These are phyloP conservation scores for Populus alba DNA, from an alignment of 345 rosid genomes.

Conservation along the genomic window DNA sequence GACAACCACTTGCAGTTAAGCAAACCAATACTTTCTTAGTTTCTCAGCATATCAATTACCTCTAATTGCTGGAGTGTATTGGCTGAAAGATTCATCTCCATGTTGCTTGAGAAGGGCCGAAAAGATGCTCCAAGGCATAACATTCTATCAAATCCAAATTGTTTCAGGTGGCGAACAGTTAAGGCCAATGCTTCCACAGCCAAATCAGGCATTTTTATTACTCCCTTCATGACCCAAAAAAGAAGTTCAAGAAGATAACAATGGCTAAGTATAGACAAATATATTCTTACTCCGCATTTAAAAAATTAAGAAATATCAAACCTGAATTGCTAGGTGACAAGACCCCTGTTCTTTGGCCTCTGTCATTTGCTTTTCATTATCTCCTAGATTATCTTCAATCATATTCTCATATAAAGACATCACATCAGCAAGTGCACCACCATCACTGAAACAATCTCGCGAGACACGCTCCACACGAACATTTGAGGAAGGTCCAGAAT, in stretches of 20 bases:
- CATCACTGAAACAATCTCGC: conserved; percentile 45
- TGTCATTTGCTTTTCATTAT: conserved; percentile 22
- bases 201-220: conserved; percentile 80
- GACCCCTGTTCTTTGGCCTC: conserved; percentile 27
- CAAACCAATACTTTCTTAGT: background rate
- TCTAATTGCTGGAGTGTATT: conserved; percentile 90
- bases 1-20: background rate
- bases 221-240: conserved; percentile 43
- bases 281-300: background rate
- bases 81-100: conserved; percentile 82
- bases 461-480: conserved; percentile 66
- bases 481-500: conserved; percentile 91
- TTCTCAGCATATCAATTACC: conserved; percentile 35
- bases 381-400: conserved; percentile 30
- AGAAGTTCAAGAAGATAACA: background rate
- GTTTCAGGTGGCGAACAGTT: conserved; percentile 64
- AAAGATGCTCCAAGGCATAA: conserved; percentile 65
- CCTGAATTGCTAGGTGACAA: conserved; percentile 45
- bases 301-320: conserved; percentile 6
- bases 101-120: conserved; percentile 62
- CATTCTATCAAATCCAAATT: conserved; percentile 89
- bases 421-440: conserved; percentile 74
- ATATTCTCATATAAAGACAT: conserved; percentile 58
- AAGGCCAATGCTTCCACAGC: conserved; percentile 82
- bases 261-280: background rate